Evolutionary conservation across 1,284 basidiomycete species (phyloP), one percentile per base, ranked within the genome.

Genomic region (Ganoderma meredithae): DNA sequence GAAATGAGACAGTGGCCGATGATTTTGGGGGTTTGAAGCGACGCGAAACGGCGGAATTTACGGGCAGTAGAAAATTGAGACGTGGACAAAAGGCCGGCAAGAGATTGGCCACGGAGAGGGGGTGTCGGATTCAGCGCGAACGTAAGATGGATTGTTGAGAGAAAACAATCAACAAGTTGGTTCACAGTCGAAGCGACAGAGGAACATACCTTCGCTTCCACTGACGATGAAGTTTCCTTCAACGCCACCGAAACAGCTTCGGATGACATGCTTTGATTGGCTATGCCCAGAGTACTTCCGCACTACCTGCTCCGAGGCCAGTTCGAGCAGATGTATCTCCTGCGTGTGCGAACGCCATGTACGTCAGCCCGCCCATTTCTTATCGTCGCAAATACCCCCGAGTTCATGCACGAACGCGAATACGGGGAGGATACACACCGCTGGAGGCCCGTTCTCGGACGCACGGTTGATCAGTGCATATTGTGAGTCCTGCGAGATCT

Each of bases 241-340:
- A 40, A 91, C 83, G n/a, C 97, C 97, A 33, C 97, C 98, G 79
- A 99, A 99, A 76, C 95, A 96, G 78, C 94, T 95, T 67, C 95
- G 88, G 70, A 99, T 94, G 70, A 98, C 90, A 79, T 95, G 94
- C 49, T 87, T 85, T 3, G 88, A 88, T 80, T 97, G 95, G 44
- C 86, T 86, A 75, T 96, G 93, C 31, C 94, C 97, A 1, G 88
- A 88, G 77, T 92, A 97, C 79, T 90, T 93, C 72, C 93, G 90
- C 36, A 91, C 85, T 71, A 96, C 82, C 64, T 88, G 86, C 60
- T 88, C 86, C 62, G 88, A 85, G 25, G 85, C 82, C 60, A 99
- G 85, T 76, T 96, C 91, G 90, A 94, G 95, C 70, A 98, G 81
- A 74, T 95, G 91, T 59, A 98, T 87, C 81, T 98, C 96, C 95